These are phyloP conservation scores for Euphorbia peplus DNA, from an alignment of 345 rosid species.

Conservation along the genomic window DNA sequence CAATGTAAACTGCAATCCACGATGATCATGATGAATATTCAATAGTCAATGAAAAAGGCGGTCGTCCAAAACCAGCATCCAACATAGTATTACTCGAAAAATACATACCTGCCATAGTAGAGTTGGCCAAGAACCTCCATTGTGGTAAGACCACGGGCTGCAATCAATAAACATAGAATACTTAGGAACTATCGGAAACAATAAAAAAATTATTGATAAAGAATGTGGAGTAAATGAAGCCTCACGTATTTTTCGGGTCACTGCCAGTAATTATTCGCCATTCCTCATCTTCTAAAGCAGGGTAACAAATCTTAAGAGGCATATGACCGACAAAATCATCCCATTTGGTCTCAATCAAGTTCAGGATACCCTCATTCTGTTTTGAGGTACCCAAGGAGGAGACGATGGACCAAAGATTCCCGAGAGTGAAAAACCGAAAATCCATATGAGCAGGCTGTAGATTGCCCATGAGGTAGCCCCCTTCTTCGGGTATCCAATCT, in stretches of 20 bases:
- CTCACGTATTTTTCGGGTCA: conserved; percentile 91
- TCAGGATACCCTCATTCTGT: conserved; percentile 37
- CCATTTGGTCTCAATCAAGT: conserved; percentile 81
- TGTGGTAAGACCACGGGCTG: conserved; percentile 98
- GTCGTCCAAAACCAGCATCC: too few relatives aligned
- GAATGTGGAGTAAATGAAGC: not conserved
- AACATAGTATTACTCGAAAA: not conserved
- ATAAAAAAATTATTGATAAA: not conserved
- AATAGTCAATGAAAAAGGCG: too few relatives aligned
- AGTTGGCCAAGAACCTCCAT: conserved; percentile 97
- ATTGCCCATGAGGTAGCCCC: conserved; percentile 77
- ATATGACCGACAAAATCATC: conserved; percentile 71
- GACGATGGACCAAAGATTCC: conserved; percentile 75
- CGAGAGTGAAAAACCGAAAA: conserved; percentile 82
- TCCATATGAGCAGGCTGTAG: conserved; percentile 97
- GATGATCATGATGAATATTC: too few relatives aligned
- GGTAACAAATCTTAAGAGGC: conserved; percentile 92
- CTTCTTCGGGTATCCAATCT: conserved; percentile 85
- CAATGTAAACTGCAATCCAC: conserved; percentile 68
- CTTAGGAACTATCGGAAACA: not conserved
- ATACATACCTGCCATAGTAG: conserved; percentile 82
- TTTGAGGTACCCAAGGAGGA: conserved; percentile 28
- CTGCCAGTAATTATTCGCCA: conserved; percentile 91
- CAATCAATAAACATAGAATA: conserved; percentile 15
- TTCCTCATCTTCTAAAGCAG: conserved; percentile 79